These are phyloP conservation scores for Inga oerstediana DNA, from an alignment of 306 rosid genomes.

Conservation along the genomic window DNA sequence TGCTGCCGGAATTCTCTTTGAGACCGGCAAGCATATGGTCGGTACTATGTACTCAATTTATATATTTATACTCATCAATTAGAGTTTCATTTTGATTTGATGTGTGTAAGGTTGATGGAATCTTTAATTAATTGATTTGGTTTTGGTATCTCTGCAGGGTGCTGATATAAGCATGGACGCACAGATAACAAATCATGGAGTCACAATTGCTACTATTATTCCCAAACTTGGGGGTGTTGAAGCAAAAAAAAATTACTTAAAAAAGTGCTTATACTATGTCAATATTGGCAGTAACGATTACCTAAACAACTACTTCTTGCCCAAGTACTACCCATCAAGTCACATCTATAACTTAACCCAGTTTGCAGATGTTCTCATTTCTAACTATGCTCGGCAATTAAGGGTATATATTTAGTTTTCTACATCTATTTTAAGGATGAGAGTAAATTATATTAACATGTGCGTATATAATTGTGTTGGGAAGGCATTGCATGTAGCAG, in stretches of 20 bases:
- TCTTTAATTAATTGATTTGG: neutral
- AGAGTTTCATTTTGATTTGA: neutral
- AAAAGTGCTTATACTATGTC: slow-evolving; percentile 61
- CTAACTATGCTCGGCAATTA: slow-evolving; percentile 35
- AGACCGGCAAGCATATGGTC: neutral
- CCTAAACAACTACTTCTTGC: slow-evolving; percentile 58
- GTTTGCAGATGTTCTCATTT: slow-evolving; percentile 44
- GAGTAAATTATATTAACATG: neutral
- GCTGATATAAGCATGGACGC: slow-evolving; percentile 27
- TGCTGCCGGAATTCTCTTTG: neutral
- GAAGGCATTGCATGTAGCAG: slow-evolving; percentile 30
- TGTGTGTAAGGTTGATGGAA: neutral
- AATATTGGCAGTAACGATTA: slow-evolving; percentile 65
- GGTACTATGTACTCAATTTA: no score
- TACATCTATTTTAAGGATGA: no score
- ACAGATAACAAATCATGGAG: slow-evolving; percentile 47
- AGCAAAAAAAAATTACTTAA: slow-evolving; percentile 32
- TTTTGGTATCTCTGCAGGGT: slow-evolving; percentile 43
- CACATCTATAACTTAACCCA: slow-evolving; percentile 34
- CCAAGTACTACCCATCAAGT: slow-evolving; percentile 44
- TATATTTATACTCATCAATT: neutral
- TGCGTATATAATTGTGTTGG: neutral
- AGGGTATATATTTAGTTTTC: slow-evolving; percentile 33
- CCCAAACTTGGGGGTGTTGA: neutral
- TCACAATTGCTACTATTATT: neutral